Evolutionary conservation across 108 stramenopile genomes (phyloP).

Genomic region (Mayamaea pseudoterrestris): DNA sequence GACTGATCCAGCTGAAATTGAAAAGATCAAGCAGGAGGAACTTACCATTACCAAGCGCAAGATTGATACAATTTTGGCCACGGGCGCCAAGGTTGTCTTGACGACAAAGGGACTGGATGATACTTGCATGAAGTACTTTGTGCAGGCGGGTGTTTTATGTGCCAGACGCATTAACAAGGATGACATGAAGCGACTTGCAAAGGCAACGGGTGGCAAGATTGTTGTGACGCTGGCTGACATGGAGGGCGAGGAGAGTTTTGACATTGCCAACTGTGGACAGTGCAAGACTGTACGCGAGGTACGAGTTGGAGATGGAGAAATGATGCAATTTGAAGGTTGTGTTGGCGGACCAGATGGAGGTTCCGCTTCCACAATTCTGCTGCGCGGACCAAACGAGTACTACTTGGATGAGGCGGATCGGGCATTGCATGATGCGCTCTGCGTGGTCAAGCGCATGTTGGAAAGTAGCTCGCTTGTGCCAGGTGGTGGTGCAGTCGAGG

Average conservation of each 20-base stretch:
- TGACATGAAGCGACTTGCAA: conserved; percentile 96
- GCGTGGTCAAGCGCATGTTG: conserved; percentile 96
- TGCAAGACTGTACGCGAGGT: conserved; percentile 90
- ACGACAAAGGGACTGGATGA: conserved; percentile 99
- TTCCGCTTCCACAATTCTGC: conserved; percentile 91
- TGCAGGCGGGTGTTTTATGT: conserved; percentile 94
- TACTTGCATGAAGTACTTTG: conserved; percentile 99
- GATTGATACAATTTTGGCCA: conserved; percentile 93
- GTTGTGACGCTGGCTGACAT: conserved; percentile 97
- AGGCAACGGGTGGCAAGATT: conserved; percentile 93
- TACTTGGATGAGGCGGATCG: conserved; percentile 99
- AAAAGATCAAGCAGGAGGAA: conserved; percentile 94
- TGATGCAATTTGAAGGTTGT: conserved; percentile 92
- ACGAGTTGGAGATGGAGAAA: conserved; percentile 97
- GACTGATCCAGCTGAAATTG: conserved; percentile 86
- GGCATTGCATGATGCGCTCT: conserved; percentile 94
- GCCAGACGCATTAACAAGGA: conserved; percentile 92
- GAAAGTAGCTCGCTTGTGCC: conserved; percentile 95
- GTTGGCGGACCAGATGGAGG: conserved; percentile 68
- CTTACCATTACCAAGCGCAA: conserved; percentile 99
- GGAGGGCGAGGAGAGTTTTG: conserved; percentile 97
- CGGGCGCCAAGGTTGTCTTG: conserved; percentile 95
- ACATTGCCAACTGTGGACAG: conserved; percentile 65
- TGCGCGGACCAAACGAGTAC: conserved; percentile 99
- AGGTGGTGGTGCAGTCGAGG: conserved; percentile 98